phyloP scores from a whole-genome alignment of 352 stramenopile species.

The Phytophthora ramorum region DNA sequence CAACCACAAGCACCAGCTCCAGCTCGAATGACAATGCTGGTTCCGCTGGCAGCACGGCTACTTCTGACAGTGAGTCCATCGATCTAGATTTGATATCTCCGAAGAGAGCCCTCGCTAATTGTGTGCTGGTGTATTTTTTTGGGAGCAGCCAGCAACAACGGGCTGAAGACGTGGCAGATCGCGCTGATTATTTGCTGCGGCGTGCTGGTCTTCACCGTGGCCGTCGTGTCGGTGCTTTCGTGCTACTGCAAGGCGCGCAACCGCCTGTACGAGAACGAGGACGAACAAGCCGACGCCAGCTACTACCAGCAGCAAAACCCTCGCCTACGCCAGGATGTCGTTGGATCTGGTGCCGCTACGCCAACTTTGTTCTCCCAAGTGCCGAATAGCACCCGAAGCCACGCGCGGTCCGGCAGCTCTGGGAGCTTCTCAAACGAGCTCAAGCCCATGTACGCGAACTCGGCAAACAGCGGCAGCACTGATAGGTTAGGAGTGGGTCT shows the following conservation, averaged over 20 bases:
- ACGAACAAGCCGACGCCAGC: slow-evolving; percentile 43
- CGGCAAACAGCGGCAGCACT: slow-evolving; percentile 30
- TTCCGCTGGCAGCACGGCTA: slow-evolving; percentile 16
- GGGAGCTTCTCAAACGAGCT: slow-evolving; percentile 35
- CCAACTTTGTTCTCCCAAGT: slow-evolving; percentile 23
- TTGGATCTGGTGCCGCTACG: slow-evolving; percentile 20
- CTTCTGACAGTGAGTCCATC: slow-evolving; percentile 18
- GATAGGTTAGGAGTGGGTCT: slow-evolving; percentile 42
- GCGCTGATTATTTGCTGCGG: slow-evolving; percentile 66
- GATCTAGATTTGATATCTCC: background rate
- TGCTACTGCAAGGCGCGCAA: slow-evolving; percentile 66
- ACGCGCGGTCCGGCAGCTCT: slow-evolving; percentile 20
- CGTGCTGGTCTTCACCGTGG: slow-evolving; percentile 57
- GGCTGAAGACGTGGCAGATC: slow-evolving; percentile 62
- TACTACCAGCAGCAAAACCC: slow-evolving; percentile 52
- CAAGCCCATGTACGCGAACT: slow-evolving; percentile 39
- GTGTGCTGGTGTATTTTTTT: slow-evolving; percentile 4
- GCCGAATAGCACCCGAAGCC: slow-evolving; percentile 10
- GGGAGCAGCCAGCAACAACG: slow-evolving; percentile 21
- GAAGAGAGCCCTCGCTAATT: background rate
- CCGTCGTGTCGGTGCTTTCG: slow-evolving; percentile 55
- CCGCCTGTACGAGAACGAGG: slow-evolving; percentile 58
- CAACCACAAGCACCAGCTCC: slow-evolving; percentile 14
- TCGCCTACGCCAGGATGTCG: slow-evolving; percentile 14
- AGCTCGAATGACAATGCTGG: slow-evolving; percentile 22